Evolutionary conservation across 148 eudicot species (phyloP).

Genomic region (Suaeda aralocaspica): DNA sequence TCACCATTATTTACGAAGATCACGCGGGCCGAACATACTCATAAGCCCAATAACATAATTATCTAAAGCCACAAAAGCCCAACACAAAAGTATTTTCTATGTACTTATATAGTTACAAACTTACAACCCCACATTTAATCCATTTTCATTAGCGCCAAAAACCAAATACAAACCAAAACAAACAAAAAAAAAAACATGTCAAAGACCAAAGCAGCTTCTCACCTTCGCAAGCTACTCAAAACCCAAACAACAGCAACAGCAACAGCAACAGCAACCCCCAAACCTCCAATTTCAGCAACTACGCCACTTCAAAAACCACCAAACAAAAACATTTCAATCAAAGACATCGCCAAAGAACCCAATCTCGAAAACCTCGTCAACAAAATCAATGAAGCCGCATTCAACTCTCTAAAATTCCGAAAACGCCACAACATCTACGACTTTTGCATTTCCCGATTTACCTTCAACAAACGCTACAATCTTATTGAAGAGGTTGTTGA

Average conservation of each 20-base stretch:
- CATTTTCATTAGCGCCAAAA: no score
- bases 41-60: no score
- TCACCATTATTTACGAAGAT: no score
- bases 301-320: neutral
- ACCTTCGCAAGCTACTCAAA: slow-evolving; percentile 3
- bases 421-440: slow-evolving; percentile 11
- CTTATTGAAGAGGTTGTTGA: slow-evolving; percentile 17
- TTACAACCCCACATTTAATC: no score
- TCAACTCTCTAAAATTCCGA: neutral
- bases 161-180: no score
- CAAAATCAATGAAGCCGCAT: slow-evolving; percentile 6
- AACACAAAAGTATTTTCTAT: no score
- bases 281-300: no score
- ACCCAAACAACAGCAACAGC: neutral
- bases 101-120: no score
- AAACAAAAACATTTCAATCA: neutral
- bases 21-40: no score
- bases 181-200: slow-evolving; percentile 13
- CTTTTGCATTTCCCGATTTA: slow-evolving; percentile 8
- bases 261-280: neutral
- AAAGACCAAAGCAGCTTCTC: neutral
- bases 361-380: slow-evolving; percentile 10
- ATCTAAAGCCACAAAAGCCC: no score
- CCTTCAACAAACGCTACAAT: slow-evolving; percentile 5
- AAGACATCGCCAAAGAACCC: neutral